phyloP scores from a whole-genome alignment of 371 early-diverging fungal genomes.

The Syncephalastrum sp. region DNA sequence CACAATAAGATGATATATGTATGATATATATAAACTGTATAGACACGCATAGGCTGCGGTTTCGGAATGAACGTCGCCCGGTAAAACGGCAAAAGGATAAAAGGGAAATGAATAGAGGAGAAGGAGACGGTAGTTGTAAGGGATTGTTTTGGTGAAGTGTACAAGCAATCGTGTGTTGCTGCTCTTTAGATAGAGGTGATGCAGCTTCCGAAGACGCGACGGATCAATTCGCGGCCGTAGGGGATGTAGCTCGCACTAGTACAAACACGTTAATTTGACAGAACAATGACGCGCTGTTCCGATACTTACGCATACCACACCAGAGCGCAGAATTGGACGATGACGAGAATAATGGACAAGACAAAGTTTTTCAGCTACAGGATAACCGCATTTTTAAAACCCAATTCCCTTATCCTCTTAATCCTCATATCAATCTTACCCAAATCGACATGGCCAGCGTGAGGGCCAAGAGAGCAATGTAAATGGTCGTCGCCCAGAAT shows the following conservation, averaged over 20 bases:
- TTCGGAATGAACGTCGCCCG: too few relatives aligned
- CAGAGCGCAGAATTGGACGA: conserved; percentile 82
- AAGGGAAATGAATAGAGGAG: too few relatives aligned
- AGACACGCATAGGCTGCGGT: neutral
- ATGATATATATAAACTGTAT: conserved; percentile 5
- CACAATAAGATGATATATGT: neutral
- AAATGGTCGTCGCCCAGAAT: conserved; percentile 44
- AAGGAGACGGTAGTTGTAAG: too few relatives aligned
- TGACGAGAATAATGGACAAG: conserved; percentile 72
- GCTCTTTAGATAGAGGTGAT: conserved; percentile 41
- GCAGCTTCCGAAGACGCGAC: conserved; percentile 46
- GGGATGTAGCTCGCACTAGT: conserved; percentile 54
- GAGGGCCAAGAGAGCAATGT: conserved; percentile 28
- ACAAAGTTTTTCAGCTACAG: conserved; percentile 46
- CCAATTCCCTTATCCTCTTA: too few relatives aligned
- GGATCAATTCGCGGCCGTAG: conserved; percentile 50
- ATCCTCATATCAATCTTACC: conserved; percentile 15
- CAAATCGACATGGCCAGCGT: conserved; percentile 30
- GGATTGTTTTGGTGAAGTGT: neutral
- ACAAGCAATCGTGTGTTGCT: neutral
- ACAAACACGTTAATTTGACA: too few relatives aligned
- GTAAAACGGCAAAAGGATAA: too few relatives aligned
- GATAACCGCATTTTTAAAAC: neutral
- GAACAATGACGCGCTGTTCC: neutral
- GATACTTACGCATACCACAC: conserved; percentile 78